Evolutionary conservation across 768 basidiomycete genomes (phyloP), one percentile per base, ranked within the genome.

Genomic region (Flagelloscypha sp.): DNA sequence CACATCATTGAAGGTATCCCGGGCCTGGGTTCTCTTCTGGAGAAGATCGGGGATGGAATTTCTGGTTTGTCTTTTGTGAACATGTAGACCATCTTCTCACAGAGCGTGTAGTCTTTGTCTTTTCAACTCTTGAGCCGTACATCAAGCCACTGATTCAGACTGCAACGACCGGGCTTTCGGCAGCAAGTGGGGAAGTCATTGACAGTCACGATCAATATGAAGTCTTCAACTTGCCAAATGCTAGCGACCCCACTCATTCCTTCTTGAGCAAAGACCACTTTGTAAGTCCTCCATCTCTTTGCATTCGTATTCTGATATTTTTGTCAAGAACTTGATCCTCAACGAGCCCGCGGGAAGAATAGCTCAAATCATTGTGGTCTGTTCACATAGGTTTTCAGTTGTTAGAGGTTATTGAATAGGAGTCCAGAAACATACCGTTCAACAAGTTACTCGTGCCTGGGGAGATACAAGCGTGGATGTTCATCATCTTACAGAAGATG

Each of bases 211-310:
- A 92, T 51, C 88, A 90, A 49, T 87, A 82, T 45, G 79, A 86
- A 61, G 80, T 90, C 4, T 94, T 90, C 65, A 78, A 92, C 42
- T 79, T 89, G 53, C 80, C 84, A 2, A 62, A 72, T 40, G 82
- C 85, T 10, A 11, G 79, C 22, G 87, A 92, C 51, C 87, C 87
- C 3, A 92, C 86, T 3, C 86, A 89, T 53, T 88, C 84, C 3
- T 85, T 86, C 66, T 56, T 90, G 56, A 86, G 83, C 53, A 89
- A 89, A 60, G 86, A 90, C 51, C 85, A 90, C 48, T 88, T 88
- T 46, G 84, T 84, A 45, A 48, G 79, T 67, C n/a, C 27, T 13
- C 21, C 15, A 17, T 12, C 24, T 22, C 7, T 31, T 30, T 25
- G 27, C 10, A 20, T 9, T 27, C 30, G 36, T 19, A 27, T 40